Conservation (phyloP, 2,329 filamentous ascomycete genomes). For the Trichoderma sp. region DNA sequence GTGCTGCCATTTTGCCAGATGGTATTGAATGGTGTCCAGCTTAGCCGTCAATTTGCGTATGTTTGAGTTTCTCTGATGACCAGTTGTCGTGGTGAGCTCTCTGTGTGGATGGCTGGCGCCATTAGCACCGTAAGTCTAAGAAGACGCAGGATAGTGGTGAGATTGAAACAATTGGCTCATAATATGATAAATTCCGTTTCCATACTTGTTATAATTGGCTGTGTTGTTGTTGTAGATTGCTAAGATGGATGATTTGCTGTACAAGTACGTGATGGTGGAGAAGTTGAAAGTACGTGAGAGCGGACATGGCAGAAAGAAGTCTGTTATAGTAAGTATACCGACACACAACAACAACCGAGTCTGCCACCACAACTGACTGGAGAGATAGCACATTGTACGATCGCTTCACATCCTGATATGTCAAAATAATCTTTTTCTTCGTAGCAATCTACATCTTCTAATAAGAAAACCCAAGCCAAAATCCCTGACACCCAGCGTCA, state of each 20-base stretch:
- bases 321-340: neutral
- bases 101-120: neutral
- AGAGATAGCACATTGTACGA: neutral
- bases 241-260: neutral
- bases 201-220: neutral
- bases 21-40: rapidly evolving
- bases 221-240: neutral
- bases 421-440: neutral
- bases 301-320: neutral
- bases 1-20: neutral
- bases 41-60: neutral
- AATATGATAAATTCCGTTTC: neutral
- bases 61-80: neutral
- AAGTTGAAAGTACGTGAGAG: neutral
- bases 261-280: neutral
- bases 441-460: neutral
- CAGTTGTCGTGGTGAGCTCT: neutral
- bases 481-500: neutral
- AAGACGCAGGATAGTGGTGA: neutral
- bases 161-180: neutral
- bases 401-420: neutral
- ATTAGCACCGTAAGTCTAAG: neutral
- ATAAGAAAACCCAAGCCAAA: neutral
- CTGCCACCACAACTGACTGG: neutral
- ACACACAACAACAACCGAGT: neutral